Base-by-base conservation (phyloP, 495 filamentous ascomycete genomes). In the Cercophora sp. region DNA sequence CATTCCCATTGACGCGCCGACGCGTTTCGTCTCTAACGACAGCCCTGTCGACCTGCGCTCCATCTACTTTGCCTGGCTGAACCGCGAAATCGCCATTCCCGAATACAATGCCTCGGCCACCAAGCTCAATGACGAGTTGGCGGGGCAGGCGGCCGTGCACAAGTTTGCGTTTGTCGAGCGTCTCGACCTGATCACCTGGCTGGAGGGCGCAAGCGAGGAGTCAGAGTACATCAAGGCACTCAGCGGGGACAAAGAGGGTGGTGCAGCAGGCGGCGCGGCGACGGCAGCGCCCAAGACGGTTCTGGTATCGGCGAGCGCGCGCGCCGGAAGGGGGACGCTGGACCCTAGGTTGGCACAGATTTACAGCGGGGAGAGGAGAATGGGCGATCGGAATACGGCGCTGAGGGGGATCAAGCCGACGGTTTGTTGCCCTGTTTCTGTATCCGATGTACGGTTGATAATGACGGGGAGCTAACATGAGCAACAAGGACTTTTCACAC, bases 21-120 rank as follows among this genome's bases (percentile, higher is more conserved):
- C 94, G 35, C 89, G 93, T 54, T 96, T 97, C 76, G 74, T 85
- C 42, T 79, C 80, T 29, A 72, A 78, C 32, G 78, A 61, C 49
- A 81, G 83, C 36, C 76, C 87, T 1, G 84, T 96, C 56, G 88
- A 96, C 66, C 79, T 99, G 32, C 89, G 93, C 67, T 88, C 85
- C 69, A 90, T 97, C 72, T 96, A 89, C 71, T 94, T 96, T 55
- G 88, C 89, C 45, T 99, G 88, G 87, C 78, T 86, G 64, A 92
- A 96, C 66, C 88, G 88, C 66, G 91, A 96, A 74, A 80, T 83
- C 52, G 79, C 85, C 31, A 89, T 95, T 62, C 84, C 85, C 8
- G 89, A 91, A 52, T 97, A 97, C 76, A 91, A 96, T 68, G 80
- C 85, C 39, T 83, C 85, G 5, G 88, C 88, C 18, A 81, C 88